phyloP scores from a whole-genome alignment of 495 filamentous ascomycete species.

The Penicillium lividum region DNA sequence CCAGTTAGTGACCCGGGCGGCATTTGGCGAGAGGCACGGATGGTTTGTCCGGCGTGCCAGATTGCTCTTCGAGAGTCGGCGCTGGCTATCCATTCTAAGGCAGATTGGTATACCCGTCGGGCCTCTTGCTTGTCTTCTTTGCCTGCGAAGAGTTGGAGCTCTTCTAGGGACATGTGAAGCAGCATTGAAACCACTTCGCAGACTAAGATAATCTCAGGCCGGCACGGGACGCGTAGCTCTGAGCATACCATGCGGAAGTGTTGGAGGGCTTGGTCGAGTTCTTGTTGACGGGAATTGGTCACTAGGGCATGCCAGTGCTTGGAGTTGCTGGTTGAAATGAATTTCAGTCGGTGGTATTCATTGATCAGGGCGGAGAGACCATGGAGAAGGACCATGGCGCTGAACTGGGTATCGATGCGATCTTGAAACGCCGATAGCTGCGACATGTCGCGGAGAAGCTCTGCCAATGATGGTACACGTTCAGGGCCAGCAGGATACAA shows the following conservation, averaged over 20 bases:
- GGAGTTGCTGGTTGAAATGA: conserved; percentile 41
- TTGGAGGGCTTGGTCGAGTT: conserved; percentile 46
- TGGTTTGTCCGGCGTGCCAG: conserved; percentile 64
- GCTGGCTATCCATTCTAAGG: conserved; percentile 55
- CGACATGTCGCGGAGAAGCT: conserved; percentile 54
- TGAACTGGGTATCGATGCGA: conserved; percentile 51
- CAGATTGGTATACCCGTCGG: conserved; percentile 49
- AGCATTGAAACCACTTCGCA: conserved; percentile 59
- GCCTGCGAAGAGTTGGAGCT: conserved; percentile 64
- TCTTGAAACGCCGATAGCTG: conserved; percentile 39
- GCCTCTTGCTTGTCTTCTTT: conserved; percentile 64
- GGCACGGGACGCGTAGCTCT: conserved; percentile 19
- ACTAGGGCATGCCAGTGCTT: conserved; percentile 50
- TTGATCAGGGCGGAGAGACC: conserved; percentile 59
- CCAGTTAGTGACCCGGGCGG: conserved; percentile 50
- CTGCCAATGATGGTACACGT: conserved; percentile 48
- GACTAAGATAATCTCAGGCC: conserved; percentile 43
- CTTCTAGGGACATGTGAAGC: conserved; percentile 61
- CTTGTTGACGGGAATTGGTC: conserved; percentile 52
- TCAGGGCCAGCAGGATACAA: conserved; percentile 42
- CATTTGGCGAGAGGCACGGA: conserved; percentile 54
- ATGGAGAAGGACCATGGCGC: conserved; percentile 54
- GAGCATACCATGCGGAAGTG: conserved; percentile 45
- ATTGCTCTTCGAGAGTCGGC: conserved; percentile 55
- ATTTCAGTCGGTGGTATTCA: conserved; percentile 59